Evolutionary conservation across 1,284 basidiomycete genomes (phyloP).

Genomic region (Ganoderma sinense): DNA sequence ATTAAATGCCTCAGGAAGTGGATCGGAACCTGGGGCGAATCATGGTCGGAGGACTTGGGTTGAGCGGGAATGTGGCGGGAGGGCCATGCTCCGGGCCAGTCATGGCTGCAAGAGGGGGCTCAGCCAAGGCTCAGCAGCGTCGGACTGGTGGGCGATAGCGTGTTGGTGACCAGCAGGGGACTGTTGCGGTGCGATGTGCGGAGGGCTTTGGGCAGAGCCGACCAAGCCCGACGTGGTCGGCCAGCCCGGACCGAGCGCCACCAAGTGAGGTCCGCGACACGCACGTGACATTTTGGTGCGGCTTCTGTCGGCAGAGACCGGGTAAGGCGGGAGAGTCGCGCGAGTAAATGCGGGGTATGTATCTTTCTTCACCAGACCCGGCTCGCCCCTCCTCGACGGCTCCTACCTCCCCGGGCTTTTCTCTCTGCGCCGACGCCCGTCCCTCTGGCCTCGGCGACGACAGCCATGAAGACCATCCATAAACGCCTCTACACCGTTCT

Average conservation of each 20-base stretch:
- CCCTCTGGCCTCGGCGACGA: constrained; percentile 11
- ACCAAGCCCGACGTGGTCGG: not conserved
- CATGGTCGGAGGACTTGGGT: not conserved
- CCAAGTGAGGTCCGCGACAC: not conserved
- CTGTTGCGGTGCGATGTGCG: not conserved
- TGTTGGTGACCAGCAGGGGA: not conserved
- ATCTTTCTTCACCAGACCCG: not conserved
- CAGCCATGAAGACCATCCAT: constrained; percentile 58
- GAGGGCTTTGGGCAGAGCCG: not conserved
- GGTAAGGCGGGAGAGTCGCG: constrained; percentile 5
- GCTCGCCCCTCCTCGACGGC: constrained; percentile 7
- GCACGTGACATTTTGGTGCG: constrained; percentile 18
- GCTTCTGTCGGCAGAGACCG: constrained; percentile 23
- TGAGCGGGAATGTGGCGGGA: constrained; percentile 2
- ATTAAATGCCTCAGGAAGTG: not conserved
- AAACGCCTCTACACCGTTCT: constrained; percentile 59
- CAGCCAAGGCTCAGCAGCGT: not conserved
- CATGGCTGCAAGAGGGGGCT: not conserved
- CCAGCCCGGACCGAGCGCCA: not conserved
- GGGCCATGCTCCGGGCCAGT: constrained; percentile 3
- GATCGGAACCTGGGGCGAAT: not conserved
- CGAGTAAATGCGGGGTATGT: constrained; percentile 4
- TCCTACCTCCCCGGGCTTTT: not conserved
- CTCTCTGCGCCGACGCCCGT: constrained; percentile 3
- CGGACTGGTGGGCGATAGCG: not conserved